Base-by-base conservation (phyloP, 176 grass and related monocot species). In the Echinochloa phyllopogon region DNA sequence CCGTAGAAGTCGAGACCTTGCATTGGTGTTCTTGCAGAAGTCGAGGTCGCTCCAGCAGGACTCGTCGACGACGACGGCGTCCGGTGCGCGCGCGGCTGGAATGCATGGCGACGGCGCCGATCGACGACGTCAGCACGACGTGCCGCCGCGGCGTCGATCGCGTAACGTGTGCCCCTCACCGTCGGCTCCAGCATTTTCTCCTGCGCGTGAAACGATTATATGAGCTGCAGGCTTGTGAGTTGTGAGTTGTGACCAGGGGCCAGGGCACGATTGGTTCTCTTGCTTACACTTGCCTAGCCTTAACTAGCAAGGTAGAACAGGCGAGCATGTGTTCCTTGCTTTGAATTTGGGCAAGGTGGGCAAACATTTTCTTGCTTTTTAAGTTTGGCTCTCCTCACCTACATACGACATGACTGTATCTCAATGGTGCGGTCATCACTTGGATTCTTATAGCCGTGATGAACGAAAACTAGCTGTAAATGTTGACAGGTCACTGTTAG, bases 31-130 rank as follows among this genome's bases (percentile, higher is more conserved):
- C 74, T 89, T 81, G 88, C 92, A 94, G 86, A 85, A 89, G 0
- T 92, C 88, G 72, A 97, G 88, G 81, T 97, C 92, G 88, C 94
- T 97, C 92, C 94, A 97, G 87, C 90, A 97, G 5, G 92, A 69
- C 88, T 97, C 94, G 72, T 97, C 92, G 33, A 97, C 88, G 33
- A 97, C 87, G 70, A 87, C 88, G 51, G 74, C 83, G 55, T 91
- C 95, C 0, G 80, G 56, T 6, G 80, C 6, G 81, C 89, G 80
- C 6, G 81, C 89, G 92, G 45, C 51, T 60, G 11, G 95, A 88
- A 75, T 97, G 67, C 95, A 97, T 94, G 84, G 90, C 84, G 36
- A 94, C 84, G 0, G 88, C 84, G 10, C 92, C 92, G 79, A 94
- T 92, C 5, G 92, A 94, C 8, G 95, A 94, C 25, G 92, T 97